Base-by-base conservation (phyloP, 768 basidiomycete species). In the Tubosaeta sp. region DNA sequence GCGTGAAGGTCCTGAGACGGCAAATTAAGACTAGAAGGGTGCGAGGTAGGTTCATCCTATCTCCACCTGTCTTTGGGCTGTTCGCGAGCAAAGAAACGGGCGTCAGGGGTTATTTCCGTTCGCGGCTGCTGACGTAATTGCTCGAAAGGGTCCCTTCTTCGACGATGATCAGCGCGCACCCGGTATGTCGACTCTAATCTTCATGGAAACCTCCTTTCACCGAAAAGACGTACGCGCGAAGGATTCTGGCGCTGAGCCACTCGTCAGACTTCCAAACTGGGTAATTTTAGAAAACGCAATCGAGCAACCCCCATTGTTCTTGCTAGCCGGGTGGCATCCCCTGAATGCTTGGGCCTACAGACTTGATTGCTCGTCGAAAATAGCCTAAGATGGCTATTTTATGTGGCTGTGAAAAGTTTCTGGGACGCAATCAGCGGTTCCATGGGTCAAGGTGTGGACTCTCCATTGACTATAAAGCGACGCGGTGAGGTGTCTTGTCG, bases 361-460 rank as follows among this genome's bases (percentile, higher is more conserved):
- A 19, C n/a, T 19, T 16, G 59, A 67, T 61, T 65, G 61, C 59
- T 57, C 35, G 22, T 48, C 41, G 11, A 44, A 44, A 50, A n/a
- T 62, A 27, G 41, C 64, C 58, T 54, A 46, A 60, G 49, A 29
- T 44, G 59, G 54, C 55, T 65, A 55, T 56, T 56, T 60, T 34
- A 27, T 57, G 58, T 54, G 60, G 53, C 48, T 51, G 41, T 55
- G 51, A 39, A 56, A 48, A 54, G 47, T 52, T 29, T 35, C 38
- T 60, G 42, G 44, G 48, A 67, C 52, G 56, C 67, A 69, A 68
- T 69, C 65, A 55, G 7, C 32, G 19, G 46, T 43, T 52, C 38
- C 45, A 52, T 33, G 53, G 22, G 56, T 44, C 57, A 56, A 42
- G 46, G 19, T 48, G 55, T 56, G 45, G 54, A 57, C 44, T n/a